Evolutionary conservation across 208 protist genomes (phyloP), one percentile per base, ranked within the genome.

Genomic region (Polymyxa betae): DNA sequence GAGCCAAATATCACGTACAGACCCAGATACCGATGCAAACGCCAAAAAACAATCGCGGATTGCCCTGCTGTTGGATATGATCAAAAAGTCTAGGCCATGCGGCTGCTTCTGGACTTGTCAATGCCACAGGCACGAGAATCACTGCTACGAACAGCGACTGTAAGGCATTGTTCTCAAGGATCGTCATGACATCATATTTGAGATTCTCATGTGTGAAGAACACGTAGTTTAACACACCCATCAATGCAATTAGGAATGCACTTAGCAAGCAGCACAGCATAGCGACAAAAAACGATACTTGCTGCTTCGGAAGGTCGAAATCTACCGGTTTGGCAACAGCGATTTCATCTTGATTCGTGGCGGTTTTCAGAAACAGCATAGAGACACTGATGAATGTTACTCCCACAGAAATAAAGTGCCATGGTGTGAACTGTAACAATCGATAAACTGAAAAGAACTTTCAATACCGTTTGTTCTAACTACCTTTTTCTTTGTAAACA

Each of bases 81-180:
- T 82, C 35, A 5, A 82, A 35, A 35, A 82, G 10, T 43, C 16
- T 35, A 82, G 35, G 35, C 72, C 72, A 82, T 82, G 5, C 16
- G 16, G 16, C 35, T 35, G 40, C 72, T 35, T 82, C 72, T 5
- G 10, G 10, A 82, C 12, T 82, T 5, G 72, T n/a, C 72, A 35
- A 5, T n/a, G 24, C 49, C 5, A 82, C 5, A 5, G 72, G 72
- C 72, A 82, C 12, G 16, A 82, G 16, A n/a, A 82, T 40, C 5
- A 82, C 5, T 5, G 35, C 5, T n/a, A 82, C 35, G 40, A 82
- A 82, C 35, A 82, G 5, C 16, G 72, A 82, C 72, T 82, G 72
- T 12, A 82, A 40, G 5, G 72, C 72, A 82, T 82, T 82, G n/a
- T 82, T 82, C n/a, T 82, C 72, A 20, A 43, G 16, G 72, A 82